Conservation (phyloP, 148 eudicot genomes). For the Rhododendron kiyosumense region DNA sequence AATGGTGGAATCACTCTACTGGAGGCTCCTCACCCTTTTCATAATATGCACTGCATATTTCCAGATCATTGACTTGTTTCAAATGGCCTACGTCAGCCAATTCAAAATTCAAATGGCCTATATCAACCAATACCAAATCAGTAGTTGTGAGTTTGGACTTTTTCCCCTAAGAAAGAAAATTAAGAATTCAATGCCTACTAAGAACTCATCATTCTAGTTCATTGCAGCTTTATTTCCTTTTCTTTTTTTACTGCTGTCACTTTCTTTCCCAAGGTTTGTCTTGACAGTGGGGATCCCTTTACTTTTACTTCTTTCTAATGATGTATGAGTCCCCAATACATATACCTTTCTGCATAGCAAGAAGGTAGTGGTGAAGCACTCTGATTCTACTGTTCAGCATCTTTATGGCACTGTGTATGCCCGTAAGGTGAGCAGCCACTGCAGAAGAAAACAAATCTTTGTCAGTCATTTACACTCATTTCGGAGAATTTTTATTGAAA, state of each 20-base stretch:
- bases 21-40: not conserved
- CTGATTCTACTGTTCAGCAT: slow-evolving; percentile 90
- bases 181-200: not conserved
- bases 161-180: not conserved
- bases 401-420: slow-evolving; percentile 96
- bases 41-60: not conserved
- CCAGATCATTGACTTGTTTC: not conserved
- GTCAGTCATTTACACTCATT: not conserved
- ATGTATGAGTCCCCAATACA: not conserved
- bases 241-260: too few relatives aligned
- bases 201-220: not conserved
- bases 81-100: not conserved
- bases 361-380: slow-evolving; percentile 86
- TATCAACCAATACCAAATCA: not conserved
- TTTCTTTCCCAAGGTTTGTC: not conserved
- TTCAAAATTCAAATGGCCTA: not conserved
- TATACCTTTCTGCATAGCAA: slow-evolving; percentile 86
- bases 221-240: not conserved
- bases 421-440: slow-evolving; percentile 97
- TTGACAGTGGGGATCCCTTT: not conserved
- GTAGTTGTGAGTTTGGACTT: not conserved
- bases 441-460: slow-evolving; percentile 16
- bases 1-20: not conserved
- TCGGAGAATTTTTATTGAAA: not conserved
- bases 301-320: not conserved